phyloP scores from a whole-genome alignment of 306 rosid genomes.

The Phaseolus lunatus region DNA sequence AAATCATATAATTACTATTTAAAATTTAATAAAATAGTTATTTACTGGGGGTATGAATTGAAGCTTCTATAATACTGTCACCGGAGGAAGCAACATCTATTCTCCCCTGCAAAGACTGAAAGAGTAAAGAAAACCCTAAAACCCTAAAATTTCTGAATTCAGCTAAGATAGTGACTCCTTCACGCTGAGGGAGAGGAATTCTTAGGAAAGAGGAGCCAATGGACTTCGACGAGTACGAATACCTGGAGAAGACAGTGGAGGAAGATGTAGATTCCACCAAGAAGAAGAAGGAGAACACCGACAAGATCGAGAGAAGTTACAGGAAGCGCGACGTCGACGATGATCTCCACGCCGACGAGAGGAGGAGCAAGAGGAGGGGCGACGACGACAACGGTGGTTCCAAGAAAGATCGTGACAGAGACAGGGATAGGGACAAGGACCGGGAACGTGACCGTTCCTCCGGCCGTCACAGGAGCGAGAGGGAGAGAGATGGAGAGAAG shows the following conservation, averaged over 20 bases:
- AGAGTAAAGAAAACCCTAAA: slow-evolving; percentile 41
- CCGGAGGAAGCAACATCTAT: neutral
- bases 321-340: slow-evolving; percentile 76
- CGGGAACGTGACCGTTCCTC: slow-evolving; percentile 51
- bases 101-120: neutral
- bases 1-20: neutral
- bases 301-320: slow-evolving; percentile 66
- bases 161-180: neutral
- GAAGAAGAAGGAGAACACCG: slow-evolving; percentile 60
- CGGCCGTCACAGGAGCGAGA: slow-evolving; percentile 60
- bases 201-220: slow-evolving; percentile 38
- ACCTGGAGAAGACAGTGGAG: slow-evolving; percentile 93
- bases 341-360: slow-evolving; percentile 58
- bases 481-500: slow-evolving; percentile 56
- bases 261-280: slow-evolving; percentile 67
- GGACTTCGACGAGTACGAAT: slow-evolving; percentile 99
- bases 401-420: slow-evolving; percentile 58
- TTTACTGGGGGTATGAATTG: neutral
- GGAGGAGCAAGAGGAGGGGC: slow-evolving; percentile 62
- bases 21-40: neutral
- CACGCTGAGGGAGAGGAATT: neutral
- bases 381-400: slow-evolving; percentile 83
- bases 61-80: neutral
- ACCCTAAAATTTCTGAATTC: slow-evolving; percentile 48
- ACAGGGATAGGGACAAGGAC: slow-evolving; percentile 47